Percentiles rank a stretch among this genome's conserved stretches.
Conservation (phyloP, 768 basidiomycete genomes). For the Tulasnella sp. region DNA sequence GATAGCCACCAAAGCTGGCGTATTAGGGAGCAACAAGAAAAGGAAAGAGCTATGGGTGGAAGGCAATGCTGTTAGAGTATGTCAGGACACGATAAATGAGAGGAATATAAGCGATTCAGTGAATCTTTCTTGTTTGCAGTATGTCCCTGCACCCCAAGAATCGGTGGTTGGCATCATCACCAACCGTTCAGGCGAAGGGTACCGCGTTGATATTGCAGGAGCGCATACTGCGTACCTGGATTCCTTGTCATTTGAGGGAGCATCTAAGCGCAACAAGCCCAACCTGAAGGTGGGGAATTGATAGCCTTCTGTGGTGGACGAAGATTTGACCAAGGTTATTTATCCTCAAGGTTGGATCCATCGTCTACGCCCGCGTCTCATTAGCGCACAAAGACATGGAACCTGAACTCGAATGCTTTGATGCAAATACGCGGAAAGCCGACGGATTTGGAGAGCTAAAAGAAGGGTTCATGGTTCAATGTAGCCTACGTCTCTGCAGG, state of each 20-base stretch:
- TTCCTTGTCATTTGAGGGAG: slow-evolving; percentile 91
- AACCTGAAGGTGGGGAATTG: slow-evolving; percentile 76
- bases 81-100: slow-evolving; percentile 38
- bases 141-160: slow-evolving; percentile 86
- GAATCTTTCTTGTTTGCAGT: slow-evolving; percentile 48
- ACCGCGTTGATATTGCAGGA: slow-evolving; percentile 88
- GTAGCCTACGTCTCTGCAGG: slow-evolving; percentile 81
- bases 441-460: slow-evolving; percentile 93
- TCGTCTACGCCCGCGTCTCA: slow-evolving; percentile 90
- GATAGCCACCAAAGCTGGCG: slow-evolving; percentile 65
- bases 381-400: slow-evolving; percentile 97
- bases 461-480: slow-evolving; percentile 76
- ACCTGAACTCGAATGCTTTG: slow-evolving; percentile 94
- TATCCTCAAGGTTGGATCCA: slow-evolving; percentile 69
- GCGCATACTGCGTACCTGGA: slow-evolving; percentile 84
- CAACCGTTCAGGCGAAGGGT: slow-evolving; percentile 80
- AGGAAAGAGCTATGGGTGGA: slow-evolving; percentile 87
- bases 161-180: slow-evolving; percentile 80
- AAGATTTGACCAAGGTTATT: slow-evolving; percentile 25
- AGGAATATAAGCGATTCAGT: slow-evolving; percentile 5
- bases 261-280: slow-evolving; percentile 89
- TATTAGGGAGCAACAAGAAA: slow-evolving; percentile 65
- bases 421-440: slow-evolving; percentile 85
- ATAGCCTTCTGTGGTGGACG: background rate
- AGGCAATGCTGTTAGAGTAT: slow-evolving; percentile 74